Conservation (phyloP, 352 stramenopile genomes). For the Globisporangium splendens region DNA sequence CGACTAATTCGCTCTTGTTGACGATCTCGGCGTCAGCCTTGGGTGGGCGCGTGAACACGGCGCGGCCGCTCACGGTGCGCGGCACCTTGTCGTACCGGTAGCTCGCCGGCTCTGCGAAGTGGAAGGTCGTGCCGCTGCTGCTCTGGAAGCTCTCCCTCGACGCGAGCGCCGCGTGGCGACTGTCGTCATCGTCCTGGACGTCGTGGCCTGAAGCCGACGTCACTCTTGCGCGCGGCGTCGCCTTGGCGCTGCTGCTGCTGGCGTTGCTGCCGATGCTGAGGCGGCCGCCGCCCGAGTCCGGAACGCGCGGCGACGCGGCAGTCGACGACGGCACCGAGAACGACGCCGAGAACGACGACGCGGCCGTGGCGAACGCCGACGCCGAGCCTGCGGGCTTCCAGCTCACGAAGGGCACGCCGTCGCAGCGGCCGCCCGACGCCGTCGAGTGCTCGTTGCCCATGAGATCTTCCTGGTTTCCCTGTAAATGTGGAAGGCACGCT, state of each 20-base stretch:
- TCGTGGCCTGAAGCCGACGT: too few relatives aligned
- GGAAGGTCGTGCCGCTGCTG: slow-evolving; percentile 25
- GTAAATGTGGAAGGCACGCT: too few relatives aligned
- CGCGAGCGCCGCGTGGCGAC: too few relatives aligned
- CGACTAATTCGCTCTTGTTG: slow-evolving; percentile 55
- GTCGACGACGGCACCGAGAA: not conserved
- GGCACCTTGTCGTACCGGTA: slow-evolving; percentile 71
- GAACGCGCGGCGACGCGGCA: not conserved
- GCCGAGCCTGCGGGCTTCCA: slow-evolving; percentile 33
- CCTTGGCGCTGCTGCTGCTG: slow-evolving; percentile 17
- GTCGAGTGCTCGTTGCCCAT: slow-evolving; percentile 67
- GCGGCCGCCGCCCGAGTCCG: not conserved
- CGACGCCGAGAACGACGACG: not conserved
- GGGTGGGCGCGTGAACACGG: slow-evolving; percentile 64
- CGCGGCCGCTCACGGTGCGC: slow-evolving; percentile 37
- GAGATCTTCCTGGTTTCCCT: not conserved
- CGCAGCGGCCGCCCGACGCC: slow-evolving; percentile 23
- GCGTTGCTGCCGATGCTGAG: slow-evolving; percentile 7
- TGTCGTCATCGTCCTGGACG: too few relatives aligned
- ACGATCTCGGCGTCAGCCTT: slow-evolving; percentile 65
- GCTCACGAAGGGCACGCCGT: slow-evolving; percentile 68
- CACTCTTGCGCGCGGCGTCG: not conserved
- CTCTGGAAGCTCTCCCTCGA: too few relatives aligned
- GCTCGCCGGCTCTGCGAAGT: slow-evolving; percentile 83
- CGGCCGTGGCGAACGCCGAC: not conserved